Evolutionary conservation across 495 filamentous ascomycete species (phyloP), one percentile per base, ranked within the genome.

Genomic region (Penicillium paxilli): DNA sequence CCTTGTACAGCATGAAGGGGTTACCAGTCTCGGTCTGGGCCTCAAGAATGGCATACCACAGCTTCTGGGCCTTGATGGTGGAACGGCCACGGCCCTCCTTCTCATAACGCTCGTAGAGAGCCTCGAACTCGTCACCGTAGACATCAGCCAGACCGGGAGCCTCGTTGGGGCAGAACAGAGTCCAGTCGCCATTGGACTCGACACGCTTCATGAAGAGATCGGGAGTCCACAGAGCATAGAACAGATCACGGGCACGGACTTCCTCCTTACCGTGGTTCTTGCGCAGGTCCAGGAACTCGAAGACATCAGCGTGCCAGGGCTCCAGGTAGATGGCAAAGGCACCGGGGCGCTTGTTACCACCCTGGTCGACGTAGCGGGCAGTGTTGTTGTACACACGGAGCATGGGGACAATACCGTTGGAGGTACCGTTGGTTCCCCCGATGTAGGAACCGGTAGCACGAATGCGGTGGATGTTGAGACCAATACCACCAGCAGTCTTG

Each of bases 241-340:
- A 98, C 22, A 98, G 82, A 72, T 98, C 94, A 66, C 94, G 92
- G 58, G 94, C 94, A 62, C 94, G 91, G 51, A 95, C 83, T 76
- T 98, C 94, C 67, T 98, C 94, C 74, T 98, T 98, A 58, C 94
- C 94, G 70, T 98, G 94, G 73, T 98, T 98, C 86, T 98, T 98
- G 57, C 94, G 88, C 40, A 98, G 84, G 66, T 98, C 94, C 58
- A 98, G 83, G 81, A 95, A 98, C 67, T 93, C 87, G 64, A 97
- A 97, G 33, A 98, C 88, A 76, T 98, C 94, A 19, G 92, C 87
- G 75, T 98, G 94, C 94, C 94, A 98, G 16, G 94, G 94, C 80
- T 98, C 94, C n/a, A 98, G 81, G 75, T 98, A 98, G 72, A 98
- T 95, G 59, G 94, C 94, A 70, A 98, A 98, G 47, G 94, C 94